A percentile compares a stretch with the other conserved stretches of the same genome.
These are phyloP conservation scores for Poa annua DNA, from an alignment of 176 grass and related monocot genomes.

Conservation along the genomic window DNA sequence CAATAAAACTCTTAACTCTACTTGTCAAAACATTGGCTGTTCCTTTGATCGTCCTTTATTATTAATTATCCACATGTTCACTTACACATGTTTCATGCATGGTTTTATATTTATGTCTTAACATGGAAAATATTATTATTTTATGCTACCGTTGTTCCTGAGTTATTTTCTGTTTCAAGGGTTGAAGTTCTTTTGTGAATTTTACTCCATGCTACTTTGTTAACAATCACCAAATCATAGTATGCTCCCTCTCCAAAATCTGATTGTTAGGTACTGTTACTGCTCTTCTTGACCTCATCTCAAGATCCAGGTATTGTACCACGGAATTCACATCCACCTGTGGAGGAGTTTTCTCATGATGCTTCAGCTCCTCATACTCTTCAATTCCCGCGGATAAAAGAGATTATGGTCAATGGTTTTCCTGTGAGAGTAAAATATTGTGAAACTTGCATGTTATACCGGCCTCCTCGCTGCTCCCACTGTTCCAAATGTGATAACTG, in stretches of 20 bases:
- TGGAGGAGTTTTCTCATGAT: slow-evolving; percentile 83
- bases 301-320: slow-evolving; percentile 95
- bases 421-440: slow-evolving; percentile 91
- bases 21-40: neutral
- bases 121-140: neutral
- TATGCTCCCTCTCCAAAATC: slow-evolving; percentile 49
- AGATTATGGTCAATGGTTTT: slow-evolving; percentile 68
- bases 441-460: slow-evolving; percentile 97
- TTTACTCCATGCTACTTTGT: slow-evolving; percentile 43
- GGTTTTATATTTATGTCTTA: slow-evolving; percentile 27
- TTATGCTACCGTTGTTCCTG: slow-evolving; percentile 28
- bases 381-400: slow-evolving; percentile 80
- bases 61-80: neutral
- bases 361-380: slow-evolving; percentile 63
- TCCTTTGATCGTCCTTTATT: slow-evolving; percentile 14
- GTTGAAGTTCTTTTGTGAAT: slow-evolving; percentile 4
- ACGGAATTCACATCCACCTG: slow-evolving; percentile 78
- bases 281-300: slow-evolving; percentile 89
- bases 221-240: slow-evolving; percentile 42
- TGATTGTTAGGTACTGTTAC: slow-evolving; percentile 82
- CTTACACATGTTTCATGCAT: neutral
- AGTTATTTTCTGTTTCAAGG: slow-evolving; percentile 23
- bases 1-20: neutral
- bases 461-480: slow-evolving; percentile 86
- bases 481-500: slow-evolving; percentile 96